Percentiles rank a stretch among this genome's conserved stretches.
Conservation (phyloP, 352 stramenopile species). For the Globisporangium spiculum region DNA sequence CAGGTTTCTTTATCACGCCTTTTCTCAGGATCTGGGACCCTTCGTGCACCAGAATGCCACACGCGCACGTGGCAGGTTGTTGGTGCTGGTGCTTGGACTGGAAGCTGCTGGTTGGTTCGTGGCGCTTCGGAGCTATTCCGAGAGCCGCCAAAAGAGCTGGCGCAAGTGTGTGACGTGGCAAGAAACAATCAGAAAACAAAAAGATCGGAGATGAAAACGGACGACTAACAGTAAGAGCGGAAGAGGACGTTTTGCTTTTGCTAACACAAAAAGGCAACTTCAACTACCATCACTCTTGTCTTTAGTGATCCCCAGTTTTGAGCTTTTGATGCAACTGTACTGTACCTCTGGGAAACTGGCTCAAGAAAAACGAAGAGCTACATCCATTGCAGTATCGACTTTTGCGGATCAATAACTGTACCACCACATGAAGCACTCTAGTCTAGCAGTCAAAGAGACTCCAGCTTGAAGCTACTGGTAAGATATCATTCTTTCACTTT, state of each 20-base stretch:
- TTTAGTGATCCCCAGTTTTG: not conserved
- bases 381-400: not conserved
- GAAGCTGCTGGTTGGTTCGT: not conserved
- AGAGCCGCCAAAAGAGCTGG: not conserved
- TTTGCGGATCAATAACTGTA: not conserved
- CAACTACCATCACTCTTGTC: constrained; percentile 6
- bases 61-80: not conserved
- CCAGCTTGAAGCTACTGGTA: not conserved
- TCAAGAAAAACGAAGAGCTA: constrained; percentile 7
- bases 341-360: not conserved
- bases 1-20: not conserved
- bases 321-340: too few species aligned
- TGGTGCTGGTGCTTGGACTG: not conserved
- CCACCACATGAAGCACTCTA: not conserved
- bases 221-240: not conserved
- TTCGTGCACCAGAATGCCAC: not conserved
- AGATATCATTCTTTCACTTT: not conserved
- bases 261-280: constrained; percentile 1
- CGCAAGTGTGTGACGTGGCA: constrained; percentile 5
- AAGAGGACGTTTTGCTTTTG: not conserved
- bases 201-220: constrained; percentile 1
- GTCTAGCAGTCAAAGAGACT: not conserved
- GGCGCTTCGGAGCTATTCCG: not conserved
- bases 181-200: not conserved
- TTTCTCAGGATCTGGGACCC: not conserved